Conservation (phyloP, 2,329 filamentous ascomycete species). For the Cytospora chrysosperma region DNA sequence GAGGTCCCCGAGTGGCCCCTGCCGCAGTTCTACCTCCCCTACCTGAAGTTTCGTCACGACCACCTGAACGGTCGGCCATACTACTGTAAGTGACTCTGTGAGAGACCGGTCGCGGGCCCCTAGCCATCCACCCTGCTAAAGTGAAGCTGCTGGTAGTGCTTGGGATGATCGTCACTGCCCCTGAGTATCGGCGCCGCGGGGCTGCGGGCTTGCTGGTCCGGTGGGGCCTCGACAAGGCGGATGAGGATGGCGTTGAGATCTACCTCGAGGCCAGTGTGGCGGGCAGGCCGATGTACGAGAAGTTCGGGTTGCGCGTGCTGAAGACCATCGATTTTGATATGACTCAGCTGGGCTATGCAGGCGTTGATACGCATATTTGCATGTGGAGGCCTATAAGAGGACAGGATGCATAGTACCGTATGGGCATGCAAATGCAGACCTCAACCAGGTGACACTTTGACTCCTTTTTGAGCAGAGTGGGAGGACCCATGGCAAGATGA, state of each 20-base stretch:
- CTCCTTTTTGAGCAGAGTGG: neutral
- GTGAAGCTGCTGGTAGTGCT: neutral
- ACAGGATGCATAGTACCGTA: neutral
- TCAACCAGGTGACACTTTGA: neutral
- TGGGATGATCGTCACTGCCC: slow-evolving; percentile 2
- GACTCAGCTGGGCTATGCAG: slow-evolving; percentile 1
- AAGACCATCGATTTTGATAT: neutral
- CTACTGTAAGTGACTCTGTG: neutral
- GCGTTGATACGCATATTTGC: slow-evolving; percentile 1
- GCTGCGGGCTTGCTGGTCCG: neutral
- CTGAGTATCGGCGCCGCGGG: neutral
- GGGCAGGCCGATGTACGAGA: neutral
- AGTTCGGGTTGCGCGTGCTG: neutral
- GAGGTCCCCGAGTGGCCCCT: neutral
- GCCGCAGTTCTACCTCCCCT: neutral
- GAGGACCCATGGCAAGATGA: too few relatives aligned
- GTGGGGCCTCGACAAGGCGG: neutral
- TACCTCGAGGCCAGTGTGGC: neutral
- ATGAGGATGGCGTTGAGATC: slow-evolving; percentile 2
- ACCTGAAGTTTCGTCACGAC: neutral
- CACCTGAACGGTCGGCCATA: neutral
- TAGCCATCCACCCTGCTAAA: neutral
- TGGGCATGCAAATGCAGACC: too few relatives aligned
- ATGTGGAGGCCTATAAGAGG: neutral
- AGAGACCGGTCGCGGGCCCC: neutral